Evolutionary conservation across 202 grass and related monocot species (phyloP).

Genomic region (Schoenoplectus triqueter): DNA sequence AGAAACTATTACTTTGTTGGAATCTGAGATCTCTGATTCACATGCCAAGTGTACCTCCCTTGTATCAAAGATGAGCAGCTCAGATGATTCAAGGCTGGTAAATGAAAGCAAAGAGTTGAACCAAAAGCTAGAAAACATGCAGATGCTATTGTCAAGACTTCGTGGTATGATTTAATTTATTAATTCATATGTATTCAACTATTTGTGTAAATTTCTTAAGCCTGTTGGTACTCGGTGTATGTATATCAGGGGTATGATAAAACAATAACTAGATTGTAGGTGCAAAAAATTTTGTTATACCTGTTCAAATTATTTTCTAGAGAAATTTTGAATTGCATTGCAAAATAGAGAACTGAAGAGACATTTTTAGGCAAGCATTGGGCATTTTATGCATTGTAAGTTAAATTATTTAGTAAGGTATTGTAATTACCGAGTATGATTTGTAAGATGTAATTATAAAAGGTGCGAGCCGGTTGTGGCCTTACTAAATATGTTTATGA

Average conservation of each 20-base stretch:
- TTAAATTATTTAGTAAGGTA: conserved; percentile 17
- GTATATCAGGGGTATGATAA: background rate
- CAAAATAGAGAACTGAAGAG: background rate
- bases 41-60: conserved; percentile 66
- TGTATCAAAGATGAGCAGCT: conserved; percentile 46
- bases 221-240: conserved; percentile 5
- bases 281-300: conserved; percentile 27
- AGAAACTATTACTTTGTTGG: conserved; percentile 66
- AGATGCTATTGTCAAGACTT: conserved; percentile 68
- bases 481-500: too few species aligned
- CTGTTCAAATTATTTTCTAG: conserved; percentile 16
- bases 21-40: conserved; percentile 69
- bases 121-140: conserved; percentile 86
- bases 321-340: conserved; percentile 24
- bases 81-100: conserved; percentile 37
- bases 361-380: background rate
- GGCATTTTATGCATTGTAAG: conserved; percentile 23
- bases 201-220: conserved; percentile 36
- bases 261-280: conserved; percentile 4
- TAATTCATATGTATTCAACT: conserved; percentile 22
- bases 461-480: background rate
- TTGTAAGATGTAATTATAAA: conserved; percentile 30
- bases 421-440: conserved; percentile 23
- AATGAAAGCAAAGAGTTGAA: conserved; percentile 60
- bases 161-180: conserved; percentile 59